Percentiles rank a stretch among this genome's conserved stretches.
These are phyloP conservation scores for Xylariomycetidae sp. DNA, from an alignment of 2,329 filamentous ascomycete species.

Conservation along the genomic window DNA sequence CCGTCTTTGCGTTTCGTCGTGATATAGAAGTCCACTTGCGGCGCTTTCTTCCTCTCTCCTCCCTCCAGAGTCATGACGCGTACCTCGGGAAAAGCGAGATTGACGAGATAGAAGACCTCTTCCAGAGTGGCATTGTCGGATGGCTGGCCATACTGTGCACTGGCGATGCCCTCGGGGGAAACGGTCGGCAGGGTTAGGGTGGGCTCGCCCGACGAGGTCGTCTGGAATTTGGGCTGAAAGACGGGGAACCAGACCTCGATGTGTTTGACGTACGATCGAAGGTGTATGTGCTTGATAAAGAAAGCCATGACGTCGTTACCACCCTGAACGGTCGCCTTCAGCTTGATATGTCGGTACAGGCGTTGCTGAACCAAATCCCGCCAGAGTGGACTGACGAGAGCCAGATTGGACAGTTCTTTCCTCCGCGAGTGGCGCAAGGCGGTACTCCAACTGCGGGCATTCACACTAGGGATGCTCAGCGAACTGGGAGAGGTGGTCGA, in stretches of 20 bases:
- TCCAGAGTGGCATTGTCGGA: conserved; percentile 64
- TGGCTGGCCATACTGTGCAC: conserved; percentile 52
- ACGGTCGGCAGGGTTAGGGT: conserved; percentile 43
- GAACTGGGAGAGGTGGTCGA: conserved; percentile 54
- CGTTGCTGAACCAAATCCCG: conserved; percentile 62
- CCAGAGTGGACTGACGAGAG: conserved; percentile 59
- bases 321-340: conserved; percentile 63
- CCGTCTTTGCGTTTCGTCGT: no score
- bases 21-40: conserved; percentile 54
- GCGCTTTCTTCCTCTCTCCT: conserved; percentile 70
- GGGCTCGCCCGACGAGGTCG: conserved; percentile 35
- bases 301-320: conserved; percentile 54
- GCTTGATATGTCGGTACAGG: conserved; percentile 69
- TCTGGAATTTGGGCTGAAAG: conserved; percentile 52
- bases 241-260: conserved; percentile 75
- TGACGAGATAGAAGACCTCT: conserved; percentile 61
- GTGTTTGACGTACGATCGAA: conserved; percentile 61
- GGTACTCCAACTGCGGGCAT: conserved; percentile 55
- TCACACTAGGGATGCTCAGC: conserved; percentile 45
- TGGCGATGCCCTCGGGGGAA: conserved; percentile 50
- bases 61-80: conserved; percentile 67
- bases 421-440: conserved; percentile 60
- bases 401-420: conserved; percentile 60
- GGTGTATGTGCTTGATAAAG: conserved; percentile 52
- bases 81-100: conserved; percentile 51